Percentiles rank a stretch among this genome's conserved stretches.
Conservation (phyloP, 2,329 filamentous ascomycete species). For the Huntiella decipiens region DNA sequence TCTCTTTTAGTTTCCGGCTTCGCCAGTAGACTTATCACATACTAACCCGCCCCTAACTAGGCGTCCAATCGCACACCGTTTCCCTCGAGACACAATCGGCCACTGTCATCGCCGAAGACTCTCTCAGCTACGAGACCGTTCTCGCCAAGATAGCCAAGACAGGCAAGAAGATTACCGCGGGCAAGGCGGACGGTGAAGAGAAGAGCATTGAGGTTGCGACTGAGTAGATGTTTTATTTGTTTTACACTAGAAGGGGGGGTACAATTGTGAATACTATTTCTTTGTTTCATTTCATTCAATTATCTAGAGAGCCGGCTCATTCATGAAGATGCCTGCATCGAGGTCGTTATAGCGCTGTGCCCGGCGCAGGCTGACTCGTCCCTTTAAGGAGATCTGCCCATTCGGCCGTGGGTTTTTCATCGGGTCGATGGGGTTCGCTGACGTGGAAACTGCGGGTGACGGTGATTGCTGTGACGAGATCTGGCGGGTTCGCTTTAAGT, state of each 20-base stretch:
- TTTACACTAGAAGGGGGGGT: not conserved
- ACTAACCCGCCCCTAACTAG: slow-evolving; percentile 24
- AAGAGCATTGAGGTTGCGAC: slow-evolving; percentile 30
- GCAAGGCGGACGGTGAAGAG: slow-evolving; percentile 46
- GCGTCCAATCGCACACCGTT: slow-evolving; percentile 72
- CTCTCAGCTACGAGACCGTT: slow-evolving; percentile 59
- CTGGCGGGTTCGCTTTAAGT: too few species aligned
- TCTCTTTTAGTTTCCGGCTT: not conserved
- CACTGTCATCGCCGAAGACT: slow-evolving; percentile 50
- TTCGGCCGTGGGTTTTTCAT: too few species aligned
- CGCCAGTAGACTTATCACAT: not conserved
- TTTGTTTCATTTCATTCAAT: not conserved
- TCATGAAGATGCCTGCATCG: slow-evolving; percentile 18
- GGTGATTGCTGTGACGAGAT: too few species aligned
- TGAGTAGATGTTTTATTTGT: too few species aligned
- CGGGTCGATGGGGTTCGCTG: too few species aligned
- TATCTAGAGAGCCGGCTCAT: not conserved
- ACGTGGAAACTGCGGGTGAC: too few species aligned
- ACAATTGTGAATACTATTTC: not conserved
- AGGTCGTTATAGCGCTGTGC: not conserved
- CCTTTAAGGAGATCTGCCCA: too few species aligned
- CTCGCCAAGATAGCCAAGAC: slow-evolving; percentile 86
- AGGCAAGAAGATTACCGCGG: slow-evolving; percentile 74
- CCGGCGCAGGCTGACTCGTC: too few species aligned
- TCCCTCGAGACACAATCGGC: slow-evolving; percentile 74